A percentile compares a stretch with the other conserved stretches of the same genome.
These are phyloP conservation scores for Boeremia exigua DNA, from an alignment of 2,329 filamentous ascomycete species.

Conservation along the genomic window DNA sequence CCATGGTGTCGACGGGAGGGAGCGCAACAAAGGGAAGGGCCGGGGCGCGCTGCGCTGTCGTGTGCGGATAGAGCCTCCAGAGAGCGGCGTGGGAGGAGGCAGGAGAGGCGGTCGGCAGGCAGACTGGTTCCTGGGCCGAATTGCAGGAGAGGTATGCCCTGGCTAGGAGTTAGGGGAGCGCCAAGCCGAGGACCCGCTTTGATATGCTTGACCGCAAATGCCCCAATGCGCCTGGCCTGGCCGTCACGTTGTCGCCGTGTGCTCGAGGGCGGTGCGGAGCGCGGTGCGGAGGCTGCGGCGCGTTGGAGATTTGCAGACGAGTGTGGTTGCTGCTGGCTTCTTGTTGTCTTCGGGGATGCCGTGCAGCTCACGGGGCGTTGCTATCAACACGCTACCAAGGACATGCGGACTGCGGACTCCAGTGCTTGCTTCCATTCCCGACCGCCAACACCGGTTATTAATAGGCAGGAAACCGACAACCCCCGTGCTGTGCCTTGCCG, in stretches of 20 bases:
- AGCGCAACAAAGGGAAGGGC: slow-evolving; percentile 8
- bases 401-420: slow-evolving; percentile 10
- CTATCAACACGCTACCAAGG: slow-evolving; percentile 16
- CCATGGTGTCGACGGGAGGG: slow-evolving; percentile 33
- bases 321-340: slow-evolving; percentile 11
- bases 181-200: slow-evolving; percentile 15
- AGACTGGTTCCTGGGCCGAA: slow-evolving; percentile 16
- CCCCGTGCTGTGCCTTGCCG: slow-evolving; percentile 6
- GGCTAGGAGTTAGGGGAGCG: slow-evolving; percentile 17
- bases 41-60: slow-evolving; percentile 19
- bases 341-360: slow-evolving; percentile 9
- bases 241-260: not conserved
- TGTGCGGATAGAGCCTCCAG: slow-evolving; percentile 8
- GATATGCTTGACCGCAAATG: slow-evolving; percentile 15
- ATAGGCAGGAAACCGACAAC: slow-evolving; percentile 7
- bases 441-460: slow-evolving; percentile 14
- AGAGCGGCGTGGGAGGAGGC: slow-evolving; percentile 1
- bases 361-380: slow-evolving; percentile 13
- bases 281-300: not conserved
- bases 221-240: not conserved
- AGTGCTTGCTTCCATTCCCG: slow-evolving; percentile 18
- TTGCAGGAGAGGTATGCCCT: slow-evolving; percentile 19
- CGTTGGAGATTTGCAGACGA: not conserved
- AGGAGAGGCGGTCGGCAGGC: not conserved
- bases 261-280: not conserved